These are phyloP conservation scores for Cryptosporidium viatorum DNA, from an alignment of 169 alveolate genomes.

Conservation along the genomic window DNA sequence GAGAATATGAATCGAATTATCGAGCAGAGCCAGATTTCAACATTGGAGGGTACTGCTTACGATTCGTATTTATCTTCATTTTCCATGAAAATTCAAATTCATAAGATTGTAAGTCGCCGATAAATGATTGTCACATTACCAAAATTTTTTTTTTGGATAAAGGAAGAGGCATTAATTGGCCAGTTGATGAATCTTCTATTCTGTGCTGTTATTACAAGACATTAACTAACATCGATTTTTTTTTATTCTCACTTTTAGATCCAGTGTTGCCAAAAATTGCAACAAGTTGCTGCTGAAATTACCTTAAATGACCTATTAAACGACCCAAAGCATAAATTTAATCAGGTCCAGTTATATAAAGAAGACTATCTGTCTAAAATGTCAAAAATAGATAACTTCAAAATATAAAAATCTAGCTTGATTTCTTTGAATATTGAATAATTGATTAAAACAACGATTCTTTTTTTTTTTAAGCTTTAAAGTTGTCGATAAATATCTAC, in stretches of 20 bases:
- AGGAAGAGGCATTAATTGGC: not conserved
- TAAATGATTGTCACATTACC: not conserved
- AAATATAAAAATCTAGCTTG: not conserved
- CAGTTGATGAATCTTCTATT: not conserved
- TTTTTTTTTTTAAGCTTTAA: not conserved
- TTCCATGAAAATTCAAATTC: conserved; percentile 59
- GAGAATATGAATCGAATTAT: conserved; percentile 65
- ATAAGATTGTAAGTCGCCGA: conserved; percentile 36
- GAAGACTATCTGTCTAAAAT: not conserved
- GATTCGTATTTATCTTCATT: conserved; percentile 51
- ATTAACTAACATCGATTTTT: not conserved
- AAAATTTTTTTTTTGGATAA: not conserved
- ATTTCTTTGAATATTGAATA: not conserved
- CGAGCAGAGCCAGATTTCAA: conserved; percentile 61
- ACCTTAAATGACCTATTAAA: conserved; percentile 55
- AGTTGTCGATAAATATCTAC: not conserved
- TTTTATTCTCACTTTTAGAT: conserved; percentile 20
- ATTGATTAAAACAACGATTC: not conserved
- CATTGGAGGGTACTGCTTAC: conserved; percentile 69
- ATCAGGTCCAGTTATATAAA: conserved; percentile 18
- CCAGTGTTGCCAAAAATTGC: conserved; percentile 62
- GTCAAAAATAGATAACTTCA: conserved; percentile 32
- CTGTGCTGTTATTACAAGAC: not conserved
- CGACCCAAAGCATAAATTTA: conserved; percentile 35
- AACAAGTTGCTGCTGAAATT: conserved; percentile 63